phyloP scores from a whole-genome alignment of 1,139 yeast species.

The Sugiyamaella paludigena region DNA sequence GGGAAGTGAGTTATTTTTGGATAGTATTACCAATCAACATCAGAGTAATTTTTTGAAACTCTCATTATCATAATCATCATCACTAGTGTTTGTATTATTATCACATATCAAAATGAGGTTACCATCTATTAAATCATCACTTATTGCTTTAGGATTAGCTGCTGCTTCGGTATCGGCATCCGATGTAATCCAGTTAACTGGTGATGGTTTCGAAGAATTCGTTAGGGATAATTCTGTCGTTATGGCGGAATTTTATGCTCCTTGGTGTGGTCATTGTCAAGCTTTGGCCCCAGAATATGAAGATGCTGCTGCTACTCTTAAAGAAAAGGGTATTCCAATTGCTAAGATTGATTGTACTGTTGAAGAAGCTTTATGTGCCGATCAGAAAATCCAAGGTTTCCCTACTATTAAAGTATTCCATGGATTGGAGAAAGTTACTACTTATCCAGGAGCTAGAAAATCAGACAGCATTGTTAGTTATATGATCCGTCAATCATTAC shows the following conservation, averaged over 20 bases:
- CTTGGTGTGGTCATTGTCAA: constrained; percentile 99
- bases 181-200: constrained; percentile 75
- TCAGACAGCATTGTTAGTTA: constrained; percentile 72
- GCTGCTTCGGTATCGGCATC: constrained; percentile 70
- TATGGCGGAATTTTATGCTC: constrained; percentile 94
- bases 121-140: constrained; percentile 18
- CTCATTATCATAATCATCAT: too few relatives aligned
- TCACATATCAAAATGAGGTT: constrained; percentile 29
- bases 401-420: constrained; percentile 88
- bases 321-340: constrained; percentile 64
- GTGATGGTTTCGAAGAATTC: constrained; percentile 55
- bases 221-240: constrained; percentile 73
- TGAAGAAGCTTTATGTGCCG: constrained; percentile 74
- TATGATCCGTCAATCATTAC: constrained; percentile 81
- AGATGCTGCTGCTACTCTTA: constrained; percentile 75
- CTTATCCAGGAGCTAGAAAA: constrained; percentile 81
- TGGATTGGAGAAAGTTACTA: constrained; percentile 48
- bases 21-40: too few relatives aligned
- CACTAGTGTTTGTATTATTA: too few relatives aligned
- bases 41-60: too few relatives aligned
- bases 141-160: constrained; percentile 42
- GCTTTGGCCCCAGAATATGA: constrained; percentile 87
- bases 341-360: constrained; percentile 94
- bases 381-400: constrained; percentile 78
- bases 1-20: too few relatives aligned